A percentile compares a stretch with the other conserved stretches of the same genome.
These are phyloP conservation scores for Blastocystis hominis DNA, from an alignment of 352 stramenopile genomes.

Conservation along the genomic window DNA sequence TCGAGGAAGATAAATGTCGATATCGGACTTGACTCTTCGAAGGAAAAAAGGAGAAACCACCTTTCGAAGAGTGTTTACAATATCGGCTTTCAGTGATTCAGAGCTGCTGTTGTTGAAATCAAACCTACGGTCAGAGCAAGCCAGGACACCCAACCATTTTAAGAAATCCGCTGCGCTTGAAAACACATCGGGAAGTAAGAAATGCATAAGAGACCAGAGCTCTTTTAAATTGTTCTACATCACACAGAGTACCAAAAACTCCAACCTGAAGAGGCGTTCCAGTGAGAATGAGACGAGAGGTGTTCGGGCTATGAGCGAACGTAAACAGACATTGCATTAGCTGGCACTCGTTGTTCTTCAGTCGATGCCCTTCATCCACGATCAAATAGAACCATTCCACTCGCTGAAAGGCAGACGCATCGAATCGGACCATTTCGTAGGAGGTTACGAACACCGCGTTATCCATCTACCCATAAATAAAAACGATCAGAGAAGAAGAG, in stretches of 20 bases:
- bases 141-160: conserved; percentile 58
- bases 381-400: conserved; percentile 64
- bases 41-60: conserved; percentile 96
- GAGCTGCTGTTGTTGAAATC: conserved; percentile 66
- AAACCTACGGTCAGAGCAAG: conserved; percentile 58
- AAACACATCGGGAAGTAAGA: conserved; percentile 90
- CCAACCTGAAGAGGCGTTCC: conserved; percentile 85
- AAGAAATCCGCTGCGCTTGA: conserved; percentile 65
- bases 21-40: conserved; percentile 89
- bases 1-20: conserved; percentile 83
- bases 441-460: conserved; percentile 83
- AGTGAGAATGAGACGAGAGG: conserved; percentile 54
- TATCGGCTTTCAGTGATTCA: conserved; percentile 70
- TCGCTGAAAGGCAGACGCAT: neutral
- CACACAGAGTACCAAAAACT: neutral
- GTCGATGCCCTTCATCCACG: conserved; percentile 90
- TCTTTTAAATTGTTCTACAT: conserved; percentile 89
- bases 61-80: conserved; percentile 76
- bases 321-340: conserved; percentile 61
- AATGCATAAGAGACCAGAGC: conserved; percentile 91
- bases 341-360: conserved; percentile 77
- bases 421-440: conserved; percentile 80
- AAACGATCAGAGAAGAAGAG: neutral
- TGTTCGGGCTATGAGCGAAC: conserved; percentile 54
- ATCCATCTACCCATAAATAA: neutral